Evolutionary conservation across 2,329 filamentous ascomycete species (phyloP).

Genomic region (Phialocephala sp.): DNA sequence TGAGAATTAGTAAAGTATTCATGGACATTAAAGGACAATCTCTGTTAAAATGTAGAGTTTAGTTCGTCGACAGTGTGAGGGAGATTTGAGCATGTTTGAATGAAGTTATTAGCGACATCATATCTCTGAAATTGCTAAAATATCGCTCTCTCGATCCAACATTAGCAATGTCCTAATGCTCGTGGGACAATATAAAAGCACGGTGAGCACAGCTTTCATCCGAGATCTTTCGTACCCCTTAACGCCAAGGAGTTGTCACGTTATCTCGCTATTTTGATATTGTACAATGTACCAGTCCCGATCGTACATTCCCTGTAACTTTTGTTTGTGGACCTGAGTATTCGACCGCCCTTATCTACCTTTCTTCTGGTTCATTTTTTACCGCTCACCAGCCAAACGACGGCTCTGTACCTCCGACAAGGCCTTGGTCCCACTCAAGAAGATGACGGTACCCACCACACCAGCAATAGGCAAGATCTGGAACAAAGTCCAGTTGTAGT

Average conservation of each 20-base stretch:
- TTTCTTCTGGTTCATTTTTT: slow-evolving; percentile 18
- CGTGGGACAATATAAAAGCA: neutral
- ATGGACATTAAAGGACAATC: neutral
- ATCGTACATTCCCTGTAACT: slow-evolving; percentile 28
- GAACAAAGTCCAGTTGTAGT: slow-evolving; percentile 90
- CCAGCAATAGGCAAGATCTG: slow-evolving; percentile 78
- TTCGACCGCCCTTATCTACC: slow-evolving; percentile 8
- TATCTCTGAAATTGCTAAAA: too few relatives aligned
- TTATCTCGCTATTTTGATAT: slow-evolving; percentile 18
- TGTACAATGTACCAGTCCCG: slow-evolving; percentile 29
- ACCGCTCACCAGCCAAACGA: slow-evolving; percentile 66
- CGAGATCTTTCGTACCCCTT: neutral
- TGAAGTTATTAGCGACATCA: neutral
- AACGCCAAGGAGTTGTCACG: slow-evolving; percentile 3
- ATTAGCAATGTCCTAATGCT: too few relatives aligned
- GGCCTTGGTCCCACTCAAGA: slow-evolving; percentile 88
- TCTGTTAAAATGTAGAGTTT: too few relatives aligned
- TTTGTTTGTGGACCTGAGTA: slow-evolving; percentile 22
- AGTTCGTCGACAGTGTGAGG: too few relatives aligned
- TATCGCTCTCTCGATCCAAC: too few relatives aligned
- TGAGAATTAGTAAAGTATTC: neutral
- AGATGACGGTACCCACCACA: slow-evolving; percentile 71
- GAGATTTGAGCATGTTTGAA: neutral
- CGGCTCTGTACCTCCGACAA: slow-evolving; percentile 91
- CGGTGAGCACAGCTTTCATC: neutral